Base-by-base conservation (phyloP, 1,284 basidiomycete genomes). In the Blastosporella zonata region DNA sequence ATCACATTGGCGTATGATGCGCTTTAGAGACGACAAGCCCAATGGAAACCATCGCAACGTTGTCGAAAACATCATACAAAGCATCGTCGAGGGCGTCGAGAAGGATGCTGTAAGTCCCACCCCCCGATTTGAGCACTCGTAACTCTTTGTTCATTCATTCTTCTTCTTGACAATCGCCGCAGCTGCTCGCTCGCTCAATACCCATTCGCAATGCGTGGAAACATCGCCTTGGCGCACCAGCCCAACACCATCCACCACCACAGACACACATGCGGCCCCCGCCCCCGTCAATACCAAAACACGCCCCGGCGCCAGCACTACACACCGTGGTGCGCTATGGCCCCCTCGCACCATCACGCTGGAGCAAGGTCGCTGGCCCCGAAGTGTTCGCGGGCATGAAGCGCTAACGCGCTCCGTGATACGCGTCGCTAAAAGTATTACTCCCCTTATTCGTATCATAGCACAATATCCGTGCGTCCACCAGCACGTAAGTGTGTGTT, bases 21-120 rank as follows among this genome's bases (percentile, higher is more conserved):
- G 95, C 33, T 94, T 95, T 65, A 72, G 95, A 58, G 84, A 95
- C 61, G 94, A 97, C 69, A 97, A 97, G 65, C 87, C 81, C 2
- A 71, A 93, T 57, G 94, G 90, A 23, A 97, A 97, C 67, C 91
- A 92, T 67, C 79, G 78, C 50, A 77, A 69, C 33, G 84, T 93
- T 46, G 91, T 97, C 37, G 81, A 87, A 47, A 90, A 87, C 58
- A 92, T 97, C 59, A 81, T 96, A 45, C 75, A 84, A 55, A 93
- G 85, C 59, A 97, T 96, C 55, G 78, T 81, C 31, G 94, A 97
- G 63, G 94, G 94, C 3, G 92, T 97, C 25, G 91, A 96, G 62
- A 87, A 88, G 61, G 82, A 90, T 23, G 74, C 74, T 54, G 92
- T 93, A 61, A 64, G 84, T 64, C n/a, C 22, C 34, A 21, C n/a